Conservation (phyloP, 495 filamentous ascomycete species). For the Aspergillus cavernicola region DNA sequence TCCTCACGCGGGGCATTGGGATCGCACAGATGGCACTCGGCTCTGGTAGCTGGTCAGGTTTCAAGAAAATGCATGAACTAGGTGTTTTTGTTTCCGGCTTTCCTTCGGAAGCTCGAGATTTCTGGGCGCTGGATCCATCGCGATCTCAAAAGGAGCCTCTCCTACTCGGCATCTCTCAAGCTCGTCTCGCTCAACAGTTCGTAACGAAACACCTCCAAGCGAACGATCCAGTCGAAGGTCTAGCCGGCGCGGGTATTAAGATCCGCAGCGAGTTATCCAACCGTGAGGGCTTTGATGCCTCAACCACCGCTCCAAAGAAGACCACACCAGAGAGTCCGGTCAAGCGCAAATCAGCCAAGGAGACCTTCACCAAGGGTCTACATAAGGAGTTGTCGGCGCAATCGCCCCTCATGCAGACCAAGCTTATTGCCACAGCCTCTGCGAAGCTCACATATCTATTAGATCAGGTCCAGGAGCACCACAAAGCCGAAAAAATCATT, state of each 20-base stretch:
- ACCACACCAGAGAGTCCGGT: conserved; percentile 21
- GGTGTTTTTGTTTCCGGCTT: conserved; percentile 66
- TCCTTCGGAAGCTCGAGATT: conserved; percentile 46
- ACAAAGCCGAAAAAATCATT: conserved; percentile 77
- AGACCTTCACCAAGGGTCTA: conserved; percentile 33
- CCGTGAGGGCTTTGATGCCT: conserved; percentile 17
- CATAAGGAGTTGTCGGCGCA: conserved; percentile 32
- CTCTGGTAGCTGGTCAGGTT: conserved; percentile 60
- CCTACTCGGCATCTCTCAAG: conserved; percentile 53
- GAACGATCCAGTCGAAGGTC: conserved; percentile 46
- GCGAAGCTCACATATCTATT: conserved; percentile 86
- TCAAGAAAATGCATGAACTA: conserved; percentile 69
- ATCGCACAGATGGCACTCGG: conserved; percentile 56
- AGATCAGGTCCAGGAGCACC: conserved; percentile 61
- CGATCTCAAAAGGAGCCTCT: conserved; percentile 27
- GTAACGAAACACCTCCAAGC: conserved; percentile 51
- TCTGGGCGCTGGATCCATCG: conserved; percentile 60
- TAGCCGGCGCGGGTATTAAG: conserved; percentile 47
- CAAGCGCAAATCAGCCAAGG: conserved; percentile 30
- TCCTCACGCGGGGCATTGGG: conserved; percentile 58
- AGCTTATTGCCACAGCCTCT: conserved; percentile 74
- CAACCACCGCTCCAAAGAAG: conserved; percentile 12
- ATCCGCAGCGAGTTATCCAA: conserved; percentile 28
- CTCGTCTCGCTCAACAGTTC: conserved; percentile 54
- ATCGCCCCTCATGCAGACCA: conserved; percentile 57